Conservation (phyloP, 805 yeast genomes). For the Sungouiozyma intestinalis region DNA sequence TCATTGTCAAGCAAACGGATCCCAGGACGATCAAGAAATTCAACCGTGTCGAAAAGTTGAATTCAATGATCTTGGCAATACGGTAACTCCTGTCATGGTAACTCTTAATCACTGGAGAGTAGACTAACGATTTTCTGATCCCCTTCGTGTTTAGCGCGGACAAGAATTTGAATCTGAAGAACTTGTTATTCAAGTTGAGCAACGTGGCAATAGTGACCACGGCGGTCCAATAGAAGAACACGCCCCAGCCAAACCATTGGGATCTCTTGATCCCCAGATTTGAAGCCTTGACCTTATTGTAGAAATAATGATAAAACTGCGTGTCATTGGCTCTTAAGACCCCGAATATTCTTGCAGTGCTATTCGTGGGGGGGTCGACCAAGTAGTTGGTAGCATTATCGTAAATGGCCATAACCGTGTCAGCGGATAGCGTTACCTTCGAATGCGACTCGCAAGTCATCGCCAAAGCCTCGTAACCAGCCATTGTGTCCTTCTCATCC, state of each 20-base stretch:
- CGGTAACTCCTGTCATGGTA: slow-evolving; percentile 15
- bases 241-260: slow-evolving; percentile 39
- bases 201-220: slow-evolving; percentile 27
- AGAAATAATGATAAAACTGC: slow-evolving; percentile 5
- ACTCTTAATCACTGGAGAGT: slow-evolving; percentile 23
- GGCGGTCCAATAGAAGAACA: slow-evolving; percentile 33
- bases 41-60: slow-evolving; percentile 25
- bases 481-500: background rate
- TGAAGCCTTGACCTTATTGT: slow-evolving; percentile 29
- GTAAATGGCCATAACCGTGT: slow-evolving; percentile 27
- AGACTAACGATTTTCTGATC: slow-evolving; percentile 17
- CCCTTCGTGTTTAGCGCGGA: slow-evolving; percentile 8
- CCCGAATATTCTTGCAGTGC: background rate
- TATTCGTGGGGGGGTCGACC: slow-evolving; percentile 18
- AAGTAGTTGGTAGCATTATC: slow-evolving; percentile 30
- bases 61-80: slow-evolving; percentile 17
- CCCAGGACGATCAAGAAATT: slow-evolving; percentile 25
- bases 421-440: slow-evolving; percentile 23
- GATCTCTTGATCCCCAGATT: slow-evolving; percentile 31
- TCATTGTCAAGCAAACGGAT: slow-evolving; percentile 25
- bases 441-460: background rate
- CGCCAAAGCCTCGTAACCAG: background rate
- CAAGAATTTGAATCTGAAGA: slow-evolving; percentile 17
- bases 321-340: background rate
- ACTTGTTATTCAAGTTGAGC: slow-evolving; percentile 19